These are phyloP conservation scores for Iberis amara DNA, from an alignment of 441 rosid species.

Conservation along the genomic window DNA sequence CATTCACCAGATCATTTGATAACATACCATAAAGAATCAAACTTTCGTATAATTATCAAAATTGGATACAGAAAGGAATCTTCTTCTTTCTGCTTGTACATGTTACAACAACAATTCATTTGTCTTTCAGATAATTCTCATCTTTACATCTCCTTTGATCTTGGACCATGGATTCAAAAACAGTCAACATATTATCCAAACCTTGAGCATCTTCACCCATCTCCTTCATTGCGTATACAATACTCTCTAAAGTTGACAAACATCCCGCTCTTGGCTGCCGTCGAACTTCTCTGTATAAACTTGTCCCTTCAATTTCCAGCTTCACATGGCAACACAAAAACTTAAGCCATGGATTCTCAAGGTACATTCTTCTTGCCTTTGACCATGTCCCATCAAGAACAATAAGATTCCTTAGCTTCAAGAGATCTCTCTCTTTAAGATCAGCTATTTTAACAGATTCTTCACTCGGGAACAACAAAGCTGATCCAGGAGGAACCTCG, in stretches of 20 bases:
- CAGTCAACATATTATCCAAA: conserved; percentile 62
- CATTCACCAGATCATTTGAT: no score
- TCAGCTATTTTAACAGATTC: conserved; percentile 41
- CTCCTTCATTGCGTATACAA: conserved; percentile 59
- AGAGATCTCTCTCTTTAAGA: conserved; percentile 33
- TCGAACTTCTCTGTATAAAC: conserved; percentile 70
- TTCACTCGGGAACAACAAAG: conserved; percentile 58
- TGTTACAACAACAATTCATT: conserved; percentile 5
- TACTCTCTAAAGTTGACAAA: conserved; percentile 80
- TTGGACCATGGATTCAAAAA: conserved; percentile 70
- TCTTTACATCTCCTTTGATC: conserved; percentile 69
- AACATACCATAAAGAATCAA: no score
- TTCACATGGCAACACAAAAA: conserved; percentile 61
- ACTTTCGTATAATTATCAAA: no score
- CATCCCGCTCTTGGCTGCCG: conserved; percentile 69
- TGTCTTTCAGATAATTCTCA: conserved; percentile 38
- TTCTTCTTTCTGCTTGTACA: not conserved
- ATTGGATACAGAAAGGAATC: no score
- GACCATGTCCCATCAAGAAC: conserved; percentile 84
- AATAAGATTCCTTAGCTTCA: conserved; percentile 59
- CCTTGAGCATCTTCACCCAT: conserved; percentile 43
- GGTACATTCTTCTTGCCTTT: conserved; percentile 68
- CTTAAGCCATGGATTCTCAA: conserved; percentile 89
- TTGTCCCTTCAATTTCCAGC: conserved; percentile 49
- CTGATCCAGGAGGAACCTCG: conserved; percentile 57